Evolutionary conservation across 2,329 filamentous ascomycete species (phyloP).

Genomic region (Fusarium setosum): DNA sequence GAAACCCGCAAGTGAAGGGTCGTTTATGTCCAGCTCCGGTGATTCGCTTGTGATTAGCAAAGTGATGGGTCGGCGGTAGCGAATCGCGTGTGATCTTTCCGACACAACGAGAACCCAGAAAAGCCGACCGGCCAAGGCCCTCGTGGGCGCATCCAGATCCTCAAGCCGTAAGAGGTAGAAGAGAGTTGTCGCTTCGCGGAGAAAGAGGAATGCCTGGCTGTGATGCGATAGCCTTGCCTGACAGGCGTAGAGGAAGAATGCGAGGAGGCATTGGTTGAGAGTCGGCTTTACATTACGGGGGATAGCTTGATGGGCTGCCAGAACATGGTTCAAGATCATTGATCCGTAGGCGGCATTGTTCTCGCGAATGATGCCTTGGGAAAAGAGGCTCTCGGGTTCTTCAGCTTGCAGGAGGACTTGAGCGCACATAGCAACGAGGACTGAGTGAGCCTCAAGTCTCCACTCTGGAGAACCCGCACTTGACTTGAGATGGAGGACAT

Average conservation of each 20-base stretch:
- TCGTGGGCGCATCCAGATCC: constrained; percentile 37
- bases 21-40: constrained; percentile 45
- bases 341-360: constrained; percentile 52
- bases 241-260: constrained; percentile 59
- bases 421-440: constrained; percentile 53
- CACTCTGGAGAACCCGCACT: constrained; percentile 37
- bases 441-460: constrained; percentile 49
- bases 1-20: constrained; percentile 51
- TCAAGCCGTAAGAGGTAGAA: constrained; percentile 50
- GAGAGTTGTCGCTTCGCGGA: constrained; percentile 56
- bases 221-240: constrained; percentile 56
- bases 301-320: constrained; percentile 49
- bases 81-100: constrained; percentile 57
- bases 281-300: constrained; percentile 49
- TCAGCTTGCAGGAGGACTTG: constrained; percentile 57
- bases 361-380: constrained; percentile 48
- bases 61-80: constrained; percentile 57
- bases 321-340: constrained; percentile 51
- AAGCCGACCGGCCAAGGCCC: constrained; percentile 48
- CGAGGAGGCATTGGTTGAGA: constrained; percentile 53
- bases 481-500: constrained; percentile 47
- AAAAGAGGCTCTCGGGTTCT: constrained; percentile 46
- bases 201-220: constrained; percentile 55
- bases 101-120: constrained; percentile 59
- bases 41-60: constrained; percentile 54